Base-by-base conservation (phyloP, 2,329 filamentous ascomycete genomes). In the Colletotrichum sp. region DNA sequence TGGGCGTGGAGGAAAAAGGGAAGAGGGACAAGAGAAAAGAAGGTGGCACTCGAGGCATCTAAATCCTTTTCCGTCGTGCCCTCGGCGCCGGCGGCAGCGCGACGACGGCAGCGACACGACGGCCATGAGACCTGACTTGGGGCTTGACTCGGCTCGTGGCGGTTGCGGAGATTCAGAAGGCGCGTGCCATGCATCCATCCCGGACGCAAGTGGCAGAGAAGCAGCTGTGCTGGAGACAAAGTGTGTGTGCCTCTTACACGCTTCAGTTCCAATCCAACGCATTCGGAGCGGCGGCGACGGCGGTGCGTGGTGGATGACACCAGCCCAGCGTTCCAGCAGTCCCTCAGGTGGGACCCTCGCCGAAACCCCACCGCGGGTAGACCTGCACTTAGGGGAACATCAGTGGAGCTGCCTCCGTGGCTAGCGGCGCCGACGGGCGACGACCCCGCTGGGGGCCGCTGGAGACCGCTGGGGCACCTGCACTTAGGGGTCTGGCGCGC, bases 401-500 rank as follows among this genome's bases (percentile, higher is more conserved):
- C 72, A 75, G 69, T 67, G 69, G 72, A 21, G 16, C 44, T 8
- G 24, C 71, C 24, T 30, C 30, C 62, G 44, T 68, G 49, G n/a
- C 67, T 60, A 63, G 68, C 68, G 68, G 68, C 68, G 68, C 57
- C 57, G 68, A 32, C 55, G 57, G 68, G 57, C 57, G 30, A 12
- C 24, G 57, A 49, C 60, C 52, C 71, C 63, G 63, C 71, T 63
- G 69, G 55, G 15, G 21, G 13, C 60, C 72, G 72, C 72, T 75
- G 34, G 36, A 13, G 6, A 8, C 69, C 73, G 74, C 74, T 74
- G 44, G 63, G 49, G 74, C 77, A 78, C 77, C 77, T 78, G 77
- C 77, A 70, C 77, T 78, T 78, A 78, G 77, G 75, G 75, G 77
- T 55, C 76, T 77, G 76, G 74, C 70, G 74, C 71, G n/a, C 26